Base-by-base conservation (phyloP, 2,329 filamentous ascomycete species). In the Sporothrix pallida region DNA sequence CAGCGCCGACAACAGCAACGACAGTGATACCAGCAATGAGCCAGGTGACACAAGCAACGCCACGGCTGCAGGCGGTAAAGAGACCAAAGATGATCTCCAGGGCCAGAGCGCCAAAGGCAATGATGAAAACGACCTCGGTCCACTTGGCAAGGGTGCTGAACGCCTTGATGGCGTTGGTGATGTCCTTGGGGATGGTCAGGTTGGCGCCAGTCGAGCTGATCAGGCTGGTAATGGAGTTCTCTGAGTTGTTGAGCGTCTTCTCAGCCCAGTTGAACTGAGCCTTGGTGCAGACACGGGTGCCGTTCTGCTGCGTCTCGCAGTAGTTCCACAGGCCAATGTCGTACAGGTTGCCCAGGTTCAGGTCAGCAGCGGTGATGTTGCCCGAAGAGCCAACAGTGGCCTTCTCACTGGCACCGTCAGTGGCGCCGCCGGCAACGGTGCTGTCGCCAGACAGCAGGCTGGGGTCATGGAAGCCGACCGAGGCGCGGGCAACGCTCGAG, bases 311-410 rank as follows among this genome's bases (percentile, higher is more conserved):
- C 71, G 87, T 89, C 73, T 86, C 84, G 88, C 96, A 98, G 87
- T 94, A 97, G 80, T 92, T 92, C 92, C 93, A 97, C 52, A 98
- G 87, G 80, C 88, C 89, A 80, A 98, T 86, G 75, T 92, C 88
- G 87, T 98, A 98, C 79, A 90, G 86, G 80, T 95, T 90, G 79
- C 87, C 88, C 74, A 97, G 87, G 72, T 88, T 86, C 60, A 93
- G 85, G 31, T 88, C 83, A 0, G 80, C 77, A 8, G 88, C 88
- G 3, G 87, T 90, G 79, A 91, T 85, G 82, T 89, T 90, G 77
- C 23, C 52, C 8, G 46, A 52, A 17, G 58, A 37, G 31, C 31
- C 31, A 37, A 37, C 31, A 37, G 31, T 37, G 31, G 31, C 31
- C 31, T 37, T 37, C 31, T 37, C 31, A 7, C 31, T 37, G 31